Conservation (phyloP, 2,329 filamentous ascomycete genomes). For the Sporothrix phasma region DNA sequence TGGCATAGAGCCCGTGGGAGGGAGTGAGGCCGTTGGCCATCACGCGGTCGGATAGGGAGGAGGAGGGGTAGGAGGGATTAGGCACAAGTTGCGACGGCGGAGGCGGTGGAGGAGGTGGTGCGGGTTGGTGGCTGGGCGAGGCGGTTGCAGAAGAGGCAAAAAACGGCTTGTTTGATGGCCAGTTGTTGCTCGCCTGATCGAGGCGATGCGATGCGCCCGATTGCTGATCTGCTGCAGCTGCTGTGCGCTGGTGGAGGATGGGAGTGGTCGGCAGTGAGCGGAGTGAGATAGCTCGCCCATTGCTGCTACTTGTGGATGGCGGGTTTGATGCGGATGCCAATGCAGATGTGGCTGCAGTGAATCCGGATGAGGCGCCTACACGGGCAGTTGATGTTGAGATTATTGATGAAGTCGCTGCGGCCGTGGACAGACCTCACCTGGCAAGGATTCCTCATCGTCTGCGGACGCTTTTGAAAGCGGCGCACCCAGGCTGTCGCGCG, state of each 20-base stretch:
- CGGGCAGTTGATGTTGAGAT: slow-evolving; percentile 24
- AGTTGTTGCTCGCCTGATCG: neutral
- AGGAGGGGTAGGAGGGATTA: neutral
- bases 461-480: slow-evolving; percentile 27
- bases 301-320: slow-evolving; percentile 26
- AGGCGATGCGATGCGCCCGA: neutral
- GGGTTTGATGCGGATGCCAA: slow-evolving; percentile 1
- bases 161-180: neutral
- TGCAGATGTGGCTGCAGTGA: slow-evolving; percentile 55
- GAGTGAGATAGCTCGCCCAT: slow-evolving; percentile 38
- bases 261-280: slow-evolving; percentile 45
- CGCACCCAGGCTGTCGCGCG: slow-evolving; percentile 12
- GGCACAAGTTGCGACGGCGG: slow-evolving; percentile 21
- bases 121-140: slow-evolving; percentile 43
- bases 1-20: neutral
- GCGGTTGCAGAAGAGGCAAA: slow-evolving; percentile 35
- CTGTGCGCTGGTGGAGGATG: slow-evolving; percentile 26
- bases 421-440: slow-evolving; percentile 61
- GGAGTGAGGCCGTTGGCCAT: slow-evolving; percentile 24
- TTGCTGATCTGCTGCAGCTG: neutral
- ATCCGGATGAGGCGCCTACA: slow-evolving; percentile 58
- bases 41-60: slow-evolving; percentile 5
- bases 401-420: slow-evolving; percentile 41
- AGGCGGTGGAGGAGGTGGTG: slow-evolving; percentile 32
- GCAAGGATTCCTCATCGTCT: slow-evolving; percentile 49